These are phyloP conservation scores for Gossypium mustelinum DNA, from an alignment of 345 rosid genomes.

Conservation along the genomic window DNA sequence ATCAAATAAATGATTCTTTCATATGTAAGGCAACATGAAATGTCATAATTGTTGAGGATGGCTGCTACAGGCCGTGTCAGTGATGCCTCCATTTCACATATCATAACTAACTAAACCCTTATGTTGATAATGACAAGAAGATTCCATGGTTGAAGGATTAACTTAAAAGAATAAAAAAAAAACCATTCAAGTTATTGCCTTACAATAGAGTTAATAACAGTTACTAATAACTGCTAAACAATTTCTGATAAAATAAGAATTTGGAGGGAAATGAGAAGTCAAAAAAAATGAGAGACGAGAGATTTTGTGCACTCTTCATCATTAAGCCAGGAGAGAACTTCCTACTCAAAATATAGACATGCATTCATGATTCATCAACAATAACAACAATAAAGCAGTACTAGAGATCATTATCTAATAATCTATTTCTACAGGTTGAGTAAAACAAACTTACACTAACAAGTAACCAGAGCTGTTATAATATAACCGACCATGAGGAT, in stretches of 20 bases:
- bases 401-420: background rate
- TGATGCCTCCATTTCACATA: background rate
- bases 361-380: background rate
- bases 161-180: background rate
- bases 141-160: background rate
- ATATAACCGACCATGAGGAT: constrained; percentile 69
- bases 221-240: background rate
- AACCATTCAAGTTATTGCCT: background rate
- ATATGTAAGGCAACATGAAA: background rate
- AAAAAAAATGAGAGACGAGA: background rate
- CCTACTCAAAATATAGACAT: constrained; percentile 14
- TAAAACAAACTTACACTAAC: constrained; percentile 76
- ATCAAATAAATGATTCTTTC: background rate
- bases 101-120: background rate
- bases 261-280: background rate
- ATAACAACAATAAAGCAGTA: background rate
- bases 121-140: background rate
- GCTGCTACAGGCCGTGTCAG: background rate
- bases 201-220: background rate
- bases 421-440: background rate
- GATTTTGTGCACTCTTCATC: constrained; percentile 63
- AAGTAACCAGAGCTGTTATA: constrained; percentile 81
- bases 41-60: background rate
- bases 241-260: background rate
- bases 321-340: constrained; percentile 67